Percentiles rank a stretch among this genome's conserved stretches.
phyloP scores from a whole-genome alignment of 2,329 filamentous ascomycete genomes.

The Pestalotiopsis sp. region DNA sequence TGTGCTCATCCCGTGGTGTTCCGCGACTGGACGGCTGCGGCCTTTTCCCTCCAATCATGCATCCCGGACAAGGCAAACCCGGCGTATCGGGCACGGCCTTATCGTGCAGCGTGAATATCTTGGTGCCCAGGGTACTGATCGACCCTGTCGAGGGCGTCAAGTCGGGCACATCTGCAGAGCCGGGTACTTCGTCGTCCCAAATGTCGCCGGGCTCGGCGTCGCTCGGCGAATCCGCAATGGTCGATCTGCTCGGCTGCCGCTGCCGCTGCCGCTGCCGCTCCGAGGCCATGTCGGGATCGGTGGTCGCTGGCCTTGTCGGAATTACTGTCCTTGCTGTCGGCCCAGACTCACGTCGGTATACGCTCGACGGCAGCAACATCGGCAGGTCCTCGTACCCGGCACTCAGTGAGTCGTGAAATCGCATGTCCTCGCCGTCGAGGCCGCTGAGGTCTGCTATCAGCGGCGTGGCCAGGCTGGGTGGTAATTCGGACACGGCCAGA shows the following conservation, averaged over 20 bases:
- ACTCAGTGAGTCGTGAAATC: background rate
- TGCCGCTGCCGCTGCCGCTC: background rate
- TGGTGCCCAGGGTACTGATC: background rate
- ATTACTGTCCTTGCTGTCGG: background rate
- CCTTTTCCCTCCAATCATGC: background rate
- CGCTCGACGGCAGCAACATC: background rate
- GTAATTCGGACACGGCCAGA: background rate
- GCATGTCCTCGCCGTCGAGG: background rate
- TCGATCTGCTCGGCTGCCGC: background rate
- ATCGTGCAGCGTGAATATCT: background rate
- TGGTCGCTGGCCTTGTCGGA: background rate
- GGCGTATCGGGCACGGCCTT: background rate
- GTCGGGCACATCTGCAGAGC: background rate
- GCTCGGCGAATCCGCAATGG: background rate
- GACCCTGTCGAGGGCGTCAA: background rate
- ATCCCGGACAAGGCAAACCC: background rate
- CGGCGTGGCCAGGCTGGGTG: background rate
- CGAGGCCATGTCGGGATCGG: background rate
- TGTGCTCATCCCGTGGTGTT: background rate
- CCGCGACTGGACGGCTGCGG: background rate
- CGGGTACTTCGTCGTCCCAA: background rate
- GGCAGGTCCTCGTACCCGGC: background rate
- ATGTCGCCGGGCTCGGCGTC: background rate
- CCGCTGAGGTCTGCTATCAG: background rate
- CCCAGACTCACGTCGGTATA: background rate